Evolutionary conservation across 768 basidiomycete genomes (phyloP).

Genomic region (Phylloporus arenicola): DNA sequence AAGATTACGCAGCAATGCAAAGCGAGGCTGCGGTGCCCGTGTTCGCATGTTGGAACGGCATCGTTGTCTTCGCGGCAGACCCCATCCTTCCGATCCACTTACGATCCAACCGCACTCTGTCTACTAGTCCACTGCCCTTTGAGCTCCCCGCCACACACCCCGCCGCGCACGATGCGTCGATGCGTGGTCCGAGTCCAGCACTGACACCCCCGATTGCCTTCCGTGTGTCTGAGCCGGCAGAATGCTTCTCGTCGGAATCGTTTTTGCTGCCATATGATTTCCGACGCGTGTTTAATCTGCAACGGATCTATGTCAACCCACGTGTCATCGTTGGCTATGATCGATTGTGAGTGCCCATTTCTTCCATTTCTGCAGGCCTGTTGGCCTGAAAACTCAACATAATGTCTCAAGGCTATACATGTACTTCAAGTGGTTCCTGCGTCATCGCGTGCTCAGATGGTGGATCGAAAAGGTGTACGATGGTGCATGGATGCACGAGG

Average conservation of each 20-base stretch:
- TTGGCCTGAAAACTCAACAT: neutral
- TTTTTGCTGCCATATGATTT: slow-evolving; percentile 41
- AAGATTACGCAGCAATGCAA: slow-evolving; percentile 31
- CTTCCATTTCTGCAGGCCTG: neutral
- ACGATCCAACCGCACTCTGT: slow-evolving; percentile 36
- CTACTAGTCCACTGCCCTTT: slow-evolving; percentile 23
- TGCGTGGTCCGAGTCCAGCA: slow-evolving; percentile 15
- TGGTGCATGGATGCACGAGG: slow-evolving; percentile 36
- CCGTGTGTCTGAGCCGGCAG: slow-evolving; percentile 11
- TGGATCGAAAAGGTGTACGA: slow-evolving; percentile 35
- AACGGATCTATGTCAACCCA: slow-evolving; percentile 36
- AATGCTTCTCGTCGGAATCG: slow-evolving; percentile 32
- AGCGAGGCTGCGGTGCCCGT: slow-evolving; percentile 39
- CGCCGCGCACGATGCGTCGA: slow-evolving; percentile 3
- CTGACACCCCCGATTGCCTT: slow-evolving; percentile 15
- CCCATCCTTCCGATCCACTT: slow-evolving; percentile 37
- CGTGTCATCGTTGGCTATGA: slow-evolving; percentile 35
- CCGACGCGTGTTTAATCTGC: slow-evolving; percentile 34
- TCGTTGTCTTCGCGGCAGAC: slow-evolving; percentile 37
- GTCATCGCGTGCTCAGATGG: slow-evolving; percentile 38
- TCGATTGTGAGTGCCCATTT: slow-evolving; percentile 24
- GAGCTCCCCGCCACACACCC: slow-evolving; percentile 13
- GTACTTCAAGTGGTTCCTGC: slow-evolving; percentile 34
- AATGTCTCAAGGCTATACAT: slow-evolving; percentile 21
- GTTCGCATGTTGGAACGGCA: slow-evolving; percentile 44